These are phyloP conservation scores for Fusarium protoensiforme DNA, from an alignment of 2,329 filamentous ascomycete species.

Conservation along the genomic window DNA sequence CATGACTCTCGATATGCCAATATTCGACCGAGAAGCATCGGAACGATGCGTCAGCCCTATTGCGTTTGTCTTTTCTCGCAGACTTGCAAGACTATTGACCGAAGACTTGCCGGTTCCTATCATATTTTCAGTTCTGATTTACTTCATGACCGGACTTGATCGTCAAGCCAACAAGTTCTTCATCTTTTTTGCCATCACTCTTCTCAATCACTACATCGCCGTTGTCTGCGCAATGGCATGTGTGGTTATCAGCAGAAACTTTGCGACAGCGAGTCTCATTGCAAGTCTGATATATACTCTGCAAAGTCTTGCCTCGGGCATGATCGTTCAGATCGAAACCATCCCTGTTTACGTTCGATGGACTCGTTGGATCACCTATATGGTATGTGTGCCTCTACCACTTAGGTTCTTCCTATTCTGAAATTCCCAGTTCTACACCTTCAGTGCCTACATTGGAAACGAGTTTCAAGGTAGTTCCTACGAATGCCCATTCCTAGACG, in stretches of 20 bases:
- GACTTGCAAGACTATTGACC: constrained; percentile 74
- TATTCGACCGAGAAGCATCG: constrained; percentile 80
- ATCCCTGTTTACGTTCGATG: constrained; percentile 83
- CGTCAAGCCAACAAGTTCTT: constrained; percentile 73
- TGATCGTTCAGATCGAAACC: constrained; percentile 78
- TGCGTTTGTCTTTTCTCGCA: constrained; percentile 76
- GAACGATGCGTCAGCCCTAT: constrained; percentile 78
- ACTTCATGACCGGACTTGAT: constrained; percentile 82
- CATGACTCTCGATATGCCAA: constrained; percentile 77
- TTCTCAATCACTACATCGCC: constrained; percentile 79
- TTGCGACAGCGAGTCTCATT: constrained; percentile 76
- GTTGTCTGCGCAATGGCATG: constrained; percentile 77
- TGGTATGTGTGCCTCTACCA: constrained; percentile 48
- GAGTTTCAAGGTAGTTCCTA: constrained; percentile 80
- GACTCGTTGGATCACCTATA: constrained; percentile 76
- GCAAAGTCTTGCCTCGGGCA: constrained; percentile 80
- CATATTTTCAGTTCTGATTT: constrained; percentile 76
- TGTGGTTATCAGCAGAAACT: constrained; percentile 72
- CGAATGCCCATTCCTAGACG: constrained; percentile 73
- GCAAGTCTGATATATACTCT: constrained; percentile 79
- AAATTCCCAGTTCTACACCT: constrained; percentile 69
- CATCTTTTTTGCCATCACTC: constrained; percentile 74
- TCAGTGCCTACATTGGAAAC: constrained; percentile 77
- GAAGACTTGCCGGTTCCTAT: constrained; percentile 81
- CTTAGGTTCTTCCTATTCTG: constrained; percentile 14